These are phyloP conservation scores for Ganoderma sinense DNA, from an alignment of 1,284 basidiomycete genomes.

Conservation along the genomic window DNA sequence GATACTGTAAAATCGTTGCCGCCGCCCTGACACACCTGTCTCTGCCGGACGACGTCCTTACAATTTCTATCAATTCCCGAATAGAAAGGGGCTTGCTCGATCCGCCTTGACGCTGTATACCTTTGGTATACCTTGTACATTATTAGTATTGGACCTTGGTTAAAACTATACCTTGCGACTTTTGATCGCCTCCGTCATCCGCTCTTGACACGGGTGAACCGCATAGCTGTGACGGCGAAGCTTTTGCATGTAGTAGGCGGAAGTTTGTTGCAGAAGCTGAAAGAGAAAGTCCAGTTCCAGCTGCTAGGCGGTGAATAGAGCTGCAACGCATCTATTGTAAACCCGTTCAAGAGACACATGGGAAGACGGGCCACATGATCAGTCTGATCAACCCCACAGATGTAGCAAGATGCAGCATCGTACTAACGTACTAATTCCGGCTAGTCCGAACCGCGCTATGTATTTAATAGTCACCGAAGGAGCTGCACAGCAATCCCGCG, in stretches of 20 bases:
- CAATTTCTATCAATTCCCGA: neutral
- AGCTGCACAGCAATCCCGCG: constrained; percentile 4
- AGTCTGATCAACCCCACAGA: too few species aligned
- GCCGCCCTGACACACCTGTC: constrained; percentile 5
- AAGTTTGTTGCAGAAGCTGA: too few species aligned
- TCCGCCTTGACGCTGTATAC: neutral
- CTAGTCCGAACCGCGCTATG: neutral
- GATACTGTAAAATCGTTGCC: constrained; percentile 36
- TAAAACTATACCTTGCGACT: neutral
- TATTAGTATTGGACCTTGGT: neutral
- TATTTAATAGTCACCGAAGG: neutral
- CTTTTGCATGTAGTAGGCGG: too few species aligned
- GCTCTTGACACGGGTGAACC: too few species aligned
- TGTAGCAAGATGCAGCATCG: too few species aligned
- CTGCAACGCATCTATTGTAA: too few species aligned
- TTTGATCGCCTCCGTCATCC: too few species aligned
- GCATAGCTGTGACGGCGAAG: too few species aligned
- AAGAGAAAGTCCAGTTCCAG: too few species aligned
- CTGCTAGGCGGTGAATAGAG: too few species aligned
- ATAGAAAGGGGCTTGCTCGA: neutral
- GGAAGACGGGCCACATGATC: too few species aligned
- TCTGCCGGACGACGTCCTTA: neutral
- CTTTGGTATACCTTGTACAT: neutral
- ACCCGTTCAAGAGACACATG: too few species aligned
- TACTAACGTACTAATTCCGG: neutral